These are phyloP conservation scores for Pseudohalonectria lignicola DNA, from an alignment of 2,329 filamentous ascomycete species.

Conservation along the genomic window DNA sequence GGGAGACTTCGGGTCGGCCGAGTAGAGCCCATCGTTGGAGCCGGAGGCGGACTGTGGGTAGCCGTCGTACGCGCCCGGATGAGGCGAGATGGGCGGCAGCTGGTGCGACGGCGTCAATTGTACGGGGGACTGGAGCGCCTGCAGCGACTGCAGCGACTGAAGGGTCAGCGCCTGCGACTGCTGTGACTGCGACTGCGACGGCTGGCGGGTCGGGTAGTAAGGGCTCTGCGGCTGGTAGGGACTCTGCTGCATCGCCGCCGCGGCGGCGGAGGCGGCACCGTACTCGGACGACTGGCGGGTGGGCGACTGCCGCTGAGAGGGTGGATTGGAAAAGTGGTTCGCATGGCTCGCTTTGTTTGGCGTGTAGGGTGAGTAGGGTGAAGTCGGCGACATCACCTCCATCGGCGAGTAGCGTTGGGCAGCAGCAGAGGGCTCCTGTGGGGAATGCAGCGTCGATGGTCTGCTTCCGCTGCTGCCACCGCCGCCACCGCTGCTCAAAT, in stretches of 20 bases:
- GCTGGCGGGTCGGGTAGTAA: constrained; percentile 42
- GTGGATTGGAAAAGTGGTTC: constrained; percentile 39
- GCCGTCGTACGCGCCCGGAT: constrained; percentile 29
- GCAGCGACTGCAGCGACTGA: constrained; percentile 41
- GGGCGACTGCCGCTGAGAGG: constrained; percentile 64
- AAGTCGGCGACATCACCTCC: constrained; percentile 74
- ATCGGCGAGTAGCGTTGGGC: constrained; percentile 93
- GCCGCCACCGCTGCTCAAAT: constrained; percentile 35
- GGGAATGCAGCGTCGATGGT: constrained; percentile 56
- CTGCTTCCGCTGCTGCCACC: neutral
- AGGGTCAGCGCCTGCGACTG: constrained; percentile 68
- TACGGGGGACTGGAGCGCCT: too few species aligned
- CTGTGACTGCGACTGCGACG: constrained; percentile 25
- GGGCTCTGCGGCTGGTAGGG: constrained; percentile 31
- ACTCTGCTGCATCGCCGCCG: too few species aligned
- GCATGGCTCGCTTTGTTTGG: constrained; percentile 45
- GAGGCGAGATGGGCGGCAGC: constrained; percentile 63
- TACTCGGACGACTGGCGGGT: constrained; percentile 53
- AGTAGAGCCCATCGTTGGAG: constrained; percentile 57
- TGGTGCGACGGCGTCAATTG: constrained; percentile 44
- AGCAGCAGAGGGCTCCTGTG: constrained; percentile 68
- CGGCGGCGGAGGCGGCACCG: too few species aligned
- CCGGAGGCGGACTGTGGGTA: constrained; percentile 60
- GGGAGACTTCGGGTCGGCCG: constrained; percentile 46
- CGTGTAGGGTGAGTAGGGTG: constrained; percentile 65